Base-by-base conservation (phyloP, 1,139 yeast species). In the Kodamaea fungicola region DNA sequence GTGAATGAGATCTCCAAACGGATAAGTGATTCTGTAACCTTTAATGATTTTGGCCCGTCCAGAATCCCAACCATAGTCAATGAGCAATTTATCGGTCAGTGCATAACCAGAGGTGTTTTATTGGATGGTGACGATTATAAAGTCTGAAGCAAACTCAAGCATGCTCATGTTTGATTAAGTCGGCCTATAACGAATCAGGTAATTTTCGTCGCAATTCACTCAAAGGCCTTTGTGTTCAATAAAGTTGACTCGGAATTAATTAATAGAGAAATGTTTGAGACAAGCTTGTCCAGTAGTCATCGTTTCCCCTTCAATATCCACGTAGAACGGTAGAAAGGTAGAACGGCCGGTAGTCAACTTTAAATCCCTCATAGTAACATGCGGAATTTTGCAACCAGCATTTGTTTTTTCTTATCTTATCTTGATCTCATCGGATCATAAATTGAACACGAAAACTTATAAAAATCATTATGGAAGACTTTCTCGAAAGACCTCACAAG, bases 51-150 rank as follows among this genome's bases (percentile, higher is more conserved):
- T 13, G 42, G 55, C 3, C 38, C 32, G 2, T 49, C 53, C 3
- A 51, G 54, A 10, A 61, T 77, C n/a, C 79, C 83, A 0, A 57
- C 67, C 28, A 59, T 80, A 6, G 83, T 80, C 0, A 54, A 46
- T 9, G 60, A 59, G 25, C 35, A 48, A 1, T 80, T 79, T 64
- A 49, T 81, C 1, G 54, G 54, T 13, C 61, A 54, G 5, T 66
- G 77, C 29, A 67, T 80, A 9, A 49, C 52, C 8, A 57, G 59
- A 31, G 59, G 62, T 4, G 52, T 50, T 4, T 52, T 76, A 28
- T 78, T 71, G 3, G 81, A 78, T 42, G 74, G 78, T 3, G 71
- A 64, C 35, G 71, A 66, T 45, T 56, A 45, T 41, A 58, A 55
- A 41, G 49, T 42, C 31, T 31, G 39, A 4, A 47, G 29, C 19